Evolutionary conservation across 1,284 basidiomycete species (phyloP).

Genomic region (Pisolithus thermaeus): DNA sequence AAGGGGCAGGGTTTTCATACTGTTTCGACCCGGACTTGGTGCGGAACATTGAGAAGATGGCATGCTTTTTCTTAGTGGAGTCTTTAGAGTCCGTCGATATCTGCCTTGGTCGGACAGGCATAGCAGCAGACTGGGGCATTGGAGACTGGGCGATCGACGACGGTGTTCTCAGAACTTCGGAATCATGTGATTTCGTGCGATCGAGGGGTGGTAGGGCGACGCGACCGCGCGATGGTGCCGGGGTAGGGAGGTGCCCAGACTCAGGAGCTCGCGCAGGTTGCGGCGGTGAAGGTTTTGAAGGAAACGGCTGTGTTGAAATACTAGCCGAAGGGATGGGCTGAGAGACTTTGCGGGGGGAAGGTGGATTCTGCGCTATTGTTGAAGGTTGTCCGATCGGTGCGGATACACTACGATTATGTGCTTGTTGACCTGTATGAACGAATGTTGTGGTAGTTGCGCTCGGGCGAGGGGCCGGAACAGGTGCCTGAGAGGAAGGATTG

Average conservation of each 20-base stretch:
- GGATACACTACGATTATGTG: slow-evolving; percentile 26
- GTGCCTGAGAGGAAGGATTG: slow-evolving; percentile 17
- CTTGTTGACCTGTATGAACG: slow-evolving; percentile 16
- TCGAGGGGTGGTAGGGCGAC: slow-evolving; percentile 7
- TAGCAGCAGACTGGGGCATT: slow-evolving; percentile 18
- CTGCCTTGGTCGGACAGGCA: slow-evolving; percentile 21
- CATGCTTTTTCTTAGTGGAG: slow-evolving; percentile 25
- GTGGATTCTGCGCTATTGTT: slow-evolving; percentile 17
- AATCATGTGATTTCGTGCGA: slow-evolving; percentile 31
- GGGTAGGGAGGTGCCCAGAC: slow-evolving; percentile 17
- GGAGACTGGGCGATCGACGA: slow-evolving; percentile 46
- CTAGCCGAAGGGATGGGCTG: slow-evolving; percentile 22
- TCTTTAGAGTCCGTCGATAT: slow-evolving; percentile 30
- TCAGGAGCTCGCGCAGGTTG: slow-evolving; percentile 14
- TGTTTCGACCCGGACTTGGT: slow-evolving; percentile 29
- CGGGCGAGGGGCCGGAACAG: slow-evolving; percentile 19
- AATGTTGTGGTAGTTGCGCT: slow-evolving; percentile 12
- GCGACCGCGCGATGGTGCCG: slow-evolving; percentile 18
- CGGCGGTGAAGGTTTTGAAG: slow-evolving; percentile 16
- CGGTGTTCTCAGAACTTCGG: slow-evolving; percentile 44
- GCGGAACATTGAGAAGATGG: slow-evolving; percentile 27
- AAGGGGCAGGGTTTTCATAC: slow-evolving; percentile 13
- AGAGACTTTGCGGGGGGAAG: slow-evolving; percentile 26
- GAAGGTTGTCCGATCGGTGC: slow-evolving; percentile 18
- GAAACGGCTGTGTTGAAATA: slow-evolving; percentile 28